Base-by-base conservation (phyloP, 2,329 filamentous ascomycete genomes). In the Fusarium scirpi region DNA sequence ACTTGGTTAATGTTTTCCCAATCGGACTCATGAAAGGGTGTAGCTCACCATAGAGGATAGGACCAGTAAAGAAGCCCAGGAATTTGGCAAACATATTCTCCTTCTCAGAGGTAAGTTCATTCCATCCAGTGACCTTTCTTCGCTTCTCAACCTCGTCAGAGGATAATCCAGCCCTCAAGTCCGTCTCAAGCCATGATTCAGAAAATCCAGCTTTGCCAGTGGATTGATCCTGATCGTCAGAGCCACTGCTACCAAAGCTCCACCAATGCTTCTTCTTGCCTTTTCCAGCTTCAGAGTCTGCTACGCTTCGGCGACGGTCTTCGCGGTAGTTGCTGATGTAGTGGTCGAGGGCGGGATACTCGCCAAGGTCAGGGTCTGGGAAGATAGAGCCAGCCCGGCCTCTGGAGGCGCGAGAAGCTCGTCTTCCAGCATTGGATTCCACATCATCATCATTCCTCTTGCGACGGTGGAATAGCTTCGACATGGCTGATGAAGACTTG, bases 281-380 rank as follows among this genome's bases (percentile, higher is more conserved):
- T 5, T 69, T 69, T 12, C 32, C 55, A 15, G 13, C 38, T 7
- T 47, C 58, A 9, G 40, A 46, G 1, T 69, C 66, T 12, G 25
- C 40, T n/a, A 40, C 6, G 25, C 57, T 67, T 16, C 62, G 56
- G 15, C 66, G 67, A 16, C 66, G 66, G 8, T 69, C 67, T 15
- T 69, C 67, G 29, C 67, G 67, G 43, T 70, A 69, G 44, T 43
- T 70, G 32, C 66, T 69, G 25, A 69, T 69, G 44, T 69, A 69
- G 16, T 48, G 57, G 9, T 69, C 66, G 11, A 69, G 56, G 4
- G 67, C 67, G 22, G 67, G 62, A 46, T 55, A 69, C 41, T 69
- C 67, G 29, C 44, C 52, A 9, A 69, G 62, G 34, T 53, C 47
- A 2, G 69, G 60, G n/a, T 65, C 66, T 20, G 55, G 34, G 24